phyloP scores from a whole-genome alignment of 73 alveolate species.

The Paramecium sonneborni region DNA sequence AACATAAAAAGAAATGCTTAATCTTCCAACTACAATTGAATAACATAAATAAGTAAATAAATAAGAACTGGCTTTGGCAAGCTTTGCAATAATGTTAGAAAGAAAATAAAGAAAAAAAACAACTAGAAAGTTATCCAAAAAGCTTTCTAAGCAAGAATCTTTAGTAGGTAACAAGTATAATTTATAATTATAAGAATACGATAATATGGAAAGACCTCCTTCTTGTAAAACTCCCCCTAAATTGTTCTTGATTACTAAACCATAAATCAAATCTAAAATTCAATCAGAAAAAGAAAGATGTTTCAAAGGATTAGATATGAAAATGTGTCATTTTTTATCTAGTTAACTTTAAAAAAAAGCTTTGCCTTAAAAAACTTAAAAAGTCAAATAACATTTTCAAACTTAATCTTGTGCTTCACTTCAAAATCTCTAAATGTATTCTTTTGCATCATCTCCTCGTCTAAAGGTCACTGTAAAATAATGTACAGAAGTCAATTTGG shows the following conservation, averaged over 20 bases:
- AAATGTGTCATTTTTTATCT: background rate
- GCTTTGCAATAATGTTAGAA: constrained; percentile 24
- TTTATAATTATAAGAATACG: background rate
- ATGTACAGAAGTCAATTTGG: background rate
- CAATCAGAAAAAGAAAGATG: background rate
- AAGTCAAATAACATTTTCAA: background rate
- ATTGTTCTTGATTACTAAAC: background rate
- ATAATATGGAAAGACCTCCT: constrained; percentile 37
- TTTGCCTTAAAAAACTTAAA: background rate
- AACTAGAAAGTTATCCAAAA: background rate
- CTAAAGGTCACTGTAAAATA: background rate
- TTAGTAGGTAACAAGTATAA: background rate
- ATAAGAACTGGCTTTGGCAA: background rate
- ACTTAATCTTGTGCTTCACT: background rate
- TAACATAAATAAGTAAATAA: background rate
- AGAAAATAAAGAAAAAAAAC: background rate
- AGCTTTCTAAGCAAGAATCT: background rate
- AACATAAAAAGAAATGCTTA: background rate
- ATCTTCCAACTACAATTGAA: background rate
- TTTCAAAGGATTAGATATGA: background rate
- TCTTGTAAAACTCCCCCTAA: constrained; percentile 3
- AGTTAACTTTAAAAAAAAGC: background rate
- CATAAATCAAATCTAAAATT: background rate
- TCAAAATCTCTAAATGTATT: background rate
- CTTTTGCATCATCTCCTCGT: background rate